phyloP scores from a whole-genome alignment of 1,284 basidiomycete genomes.

The Exobasidium rhododendri region DNA sequence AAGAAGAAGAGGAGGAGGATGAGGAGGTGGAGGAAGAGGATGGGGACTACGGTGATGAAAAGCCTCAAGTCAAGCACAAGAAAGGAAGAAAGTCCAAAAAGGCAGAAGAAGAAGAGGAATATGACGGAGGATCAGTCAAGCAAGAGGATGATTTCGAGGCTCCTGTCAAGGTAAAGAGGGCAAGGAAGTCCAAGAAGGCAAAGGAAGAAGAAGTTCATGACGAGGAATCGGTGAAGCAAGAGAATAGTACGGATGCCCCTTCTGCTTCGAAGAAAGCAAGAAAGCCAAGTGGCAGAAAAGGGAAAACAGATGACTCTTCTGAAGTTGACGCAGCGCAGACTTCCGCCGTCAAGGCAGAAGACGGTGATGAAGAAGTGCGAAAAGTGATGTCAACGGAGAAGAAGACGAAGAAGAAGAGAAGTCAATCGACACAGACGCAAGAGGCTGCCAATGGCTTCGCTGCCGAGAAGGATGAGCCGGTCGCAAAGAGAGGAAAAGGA shows the following conservation, averaged over 20 bases:
- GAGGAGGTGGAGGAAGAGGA: background rate
- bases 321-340: too few species aligned
- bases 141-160: background rate
- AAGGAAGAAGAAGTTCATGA: background rate
- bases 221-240: background rate
- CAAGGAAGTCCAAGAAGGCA: conserved; percentile 1
- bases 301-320: background rate
- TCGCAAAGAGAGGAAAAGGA: background rate
- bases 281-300: background rate
- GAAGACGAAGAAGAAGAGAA: background rate
- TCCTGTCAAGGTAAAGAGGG: background rate
- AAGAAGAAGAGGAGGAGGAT: background rate
- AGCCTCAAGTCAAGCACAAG: conserved; percentile 3
- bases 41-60: background rate
- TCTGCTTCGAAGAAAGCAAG: background rate
- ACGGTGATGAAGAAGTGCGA: too few species aligned
- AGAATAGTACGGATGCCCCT: background rate
- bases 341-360: conserved; percentile 7
- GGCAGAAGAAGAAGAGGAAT: background rate
- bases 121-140: background rate
- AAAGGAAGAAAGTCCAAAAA: background rate
- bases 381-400: background rate
- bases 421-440: background rate
- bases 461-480: background rate
- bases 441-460: background rate